phyloP scores from a whole-genome alignment of 139 green algal genomes.

The Picochlorum sp. region DNA sequence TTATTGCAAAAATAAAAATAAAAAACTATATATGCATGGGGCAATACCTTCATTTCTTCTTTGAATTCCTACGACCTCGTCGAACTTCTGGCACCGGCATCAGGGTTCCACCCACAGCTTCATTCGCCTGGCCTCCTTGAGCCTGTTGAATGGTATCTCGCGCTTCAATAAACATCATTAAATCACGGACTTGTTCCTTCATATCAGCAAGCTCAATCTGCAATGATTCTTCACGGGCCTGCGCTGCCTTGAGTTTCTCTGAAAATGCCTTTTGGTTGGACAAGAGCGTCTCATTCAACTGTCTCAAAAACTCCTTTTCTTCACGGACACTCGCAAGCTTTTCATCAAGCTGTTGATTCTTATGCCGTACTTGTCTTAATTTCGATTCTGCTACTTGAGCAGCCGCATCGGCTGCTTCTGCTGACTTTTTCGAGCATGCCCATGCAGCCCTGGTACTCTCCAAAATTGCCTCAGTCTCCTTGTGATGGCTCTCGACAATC shows the following conservation, averaged over 20 bases:
- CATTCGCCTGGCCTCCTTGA: conserved; percentile 14
- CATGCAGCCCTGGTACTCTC: conserved; percentile 17
- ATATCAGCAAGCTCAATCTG: conserved; percentile 26
- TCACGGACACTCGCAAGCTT: conserved; percentile 22
- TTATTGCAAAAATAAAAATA: conserved; percentile 4
- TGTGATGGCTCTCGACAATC: conserved; percentile 17
- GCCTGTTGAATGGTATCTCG: conserved; percentile 32
- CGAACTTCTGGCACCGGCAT: conserved; percentile 18
- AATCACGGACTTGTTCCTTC: conserved; percentile 55
- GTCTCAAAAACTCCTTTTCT: conserved; percentile 76
- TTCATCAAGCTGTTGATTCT: conserved; percentile 39
- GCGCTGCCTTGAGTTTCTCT: conserved; percentile 7
- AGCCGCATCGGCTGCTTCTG: conserved; percentile 1
- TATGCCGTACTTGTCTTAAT: conserved; percentile 40
- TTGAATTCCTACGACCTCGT: background rate
- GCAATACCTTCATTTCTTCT: conserved; percentile 1
- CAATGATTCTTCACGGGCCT: conserved; percentile 43
- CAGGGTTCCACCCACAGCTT: conserved; percentile 38
- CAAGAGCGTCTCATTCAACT: conserved; percentile 54
- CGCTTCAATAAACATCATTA: conserved; percentile 76
- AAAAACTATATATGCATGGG: conserved; percentile 2
- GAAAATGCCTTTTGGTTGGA: conserved; percentile 35
- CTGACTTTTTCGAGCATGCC: conserved; percentile 1
- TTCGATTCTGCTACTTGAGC: conserved; percentile 31
- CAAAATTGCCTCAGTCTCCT: conserved; percentile 23